Conservation (phyloP, 225 moss, liverwort and hornwort species). For the Pleurozium schreberi region DNA sequence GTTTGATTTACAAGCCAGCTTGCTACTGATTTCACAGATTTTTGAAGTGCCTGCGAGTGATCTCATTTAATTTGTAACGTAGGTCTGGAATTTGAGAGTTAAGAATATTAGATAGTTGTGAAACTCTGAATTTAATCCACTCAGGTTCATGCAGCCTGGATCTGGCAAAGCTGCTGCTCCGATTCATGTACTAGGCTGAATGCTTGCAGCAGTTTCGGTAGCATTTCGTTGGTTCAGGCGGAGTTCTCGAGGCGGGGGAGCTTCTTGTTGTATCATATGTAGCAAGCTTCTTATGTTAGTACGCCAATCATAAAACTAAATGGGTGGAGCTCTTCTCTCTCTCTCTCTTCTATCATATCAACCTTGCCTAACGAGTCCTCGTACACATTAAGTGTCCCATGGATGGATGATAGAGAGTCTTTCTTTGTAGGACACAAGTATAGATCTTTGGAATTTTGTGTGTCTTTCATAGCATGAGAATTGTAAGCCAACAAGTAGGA, state of each 20-base stretch:
- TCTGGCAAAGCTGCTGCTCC: neutral
- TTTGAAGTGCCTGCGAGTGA: neutral
- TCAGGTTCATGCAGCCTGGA: neutral
- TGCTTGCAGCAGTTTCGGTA: neutral
- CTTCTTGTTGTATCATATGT: neutral
- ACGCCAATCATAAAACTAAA: neutral
- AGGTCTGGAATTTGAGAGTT: neutral
- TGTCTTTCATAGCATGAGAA: slow-evolving; percentile 91
- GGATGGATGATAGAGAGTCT: neutral
- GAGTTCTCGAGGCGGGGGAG: neutral
- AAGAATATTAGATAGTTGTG: too few relatives aligned
- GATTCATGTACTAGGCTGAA: neutral
- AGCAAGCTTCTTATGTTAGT: neutral
- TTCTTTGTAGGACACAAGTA: neutral
- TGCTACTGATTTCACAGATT: neutral
- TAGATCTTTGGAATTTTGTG: neutral
- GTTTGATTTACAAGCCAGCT: neutral
- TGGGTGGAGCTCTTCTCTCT: neutral
- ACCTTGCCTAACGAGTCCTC: too few relatives aligned
- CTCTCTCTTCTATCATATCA: neutral
- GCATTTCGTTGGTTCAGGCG: neutral
- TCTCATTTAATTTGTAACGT: neutral
- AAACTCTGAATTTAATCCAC: neutral
- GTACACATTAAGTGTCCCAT: too few relatives aligned
- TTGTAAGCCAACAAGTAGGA: slow-evolving; percentile 96